A percentile compares a stretch with the other conserved stretches of the same genome.
phyloP scores from a whole-genome alignment of 208 protist species.

The Acanthamoeba royreba region DNA sequence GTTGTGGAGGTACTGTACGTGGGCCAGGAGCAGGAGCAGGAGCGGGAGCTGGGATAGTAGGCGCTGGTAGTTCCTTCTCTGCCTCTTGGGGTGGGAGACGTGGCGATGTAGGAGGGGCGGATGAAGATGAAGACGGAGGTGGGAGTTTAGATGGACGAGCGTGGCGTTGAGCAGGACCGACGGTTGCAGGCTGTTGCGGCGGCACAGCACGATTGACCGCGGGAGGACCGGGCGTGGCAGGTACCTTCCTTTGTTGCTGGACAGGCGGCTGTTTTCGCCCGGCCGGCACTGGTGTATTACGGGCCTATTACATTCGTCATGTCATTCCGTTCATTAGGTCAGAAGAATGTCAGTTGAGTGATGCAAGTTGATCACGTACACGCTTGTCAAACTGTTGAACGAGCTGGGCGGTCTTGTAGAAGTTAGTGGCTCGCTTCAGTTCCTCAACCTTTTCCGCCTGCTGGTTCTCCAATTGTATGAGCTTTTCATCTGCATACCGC shows the following conservation, averaged over 20 bases:
- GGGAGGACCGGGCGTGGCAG: not conserved
- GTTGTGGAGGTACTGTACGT: not conserved
- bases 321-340: no score
- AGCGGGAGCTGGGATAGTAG: not conserved
- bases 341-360: no score
- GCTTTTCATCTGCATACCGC: not conserved
- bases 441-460: constrained; percentile 34
- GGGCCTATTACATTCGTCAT: no score
- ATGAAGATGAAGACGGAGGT: not conserved
- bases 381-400: constrained; percentile 16
- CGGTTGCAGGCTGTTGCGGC: not conserved
- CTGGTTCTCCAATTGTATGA: constrained; percentile 1
- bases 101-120: not conserved
- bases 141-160: not conserved
- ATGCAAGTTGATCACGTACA: no score
- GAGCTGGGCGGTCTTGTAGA: constrained; percentile 37
- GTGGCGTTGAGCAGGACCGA: not conserved
- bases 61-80: not conserved
- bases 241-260: not conserved
- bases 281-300: not conserved
- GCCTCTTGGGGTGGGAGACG: not conserved
- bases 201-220: not conserved
- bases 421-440: constrained; percentile 23
- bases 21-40: not conserved
- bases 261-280: not conserved